These are phyloP conservation scores for Ogataea populi-albae DNA, from an alignment of 805 yeast genomes.

Conservation along the genomic window DNA sequence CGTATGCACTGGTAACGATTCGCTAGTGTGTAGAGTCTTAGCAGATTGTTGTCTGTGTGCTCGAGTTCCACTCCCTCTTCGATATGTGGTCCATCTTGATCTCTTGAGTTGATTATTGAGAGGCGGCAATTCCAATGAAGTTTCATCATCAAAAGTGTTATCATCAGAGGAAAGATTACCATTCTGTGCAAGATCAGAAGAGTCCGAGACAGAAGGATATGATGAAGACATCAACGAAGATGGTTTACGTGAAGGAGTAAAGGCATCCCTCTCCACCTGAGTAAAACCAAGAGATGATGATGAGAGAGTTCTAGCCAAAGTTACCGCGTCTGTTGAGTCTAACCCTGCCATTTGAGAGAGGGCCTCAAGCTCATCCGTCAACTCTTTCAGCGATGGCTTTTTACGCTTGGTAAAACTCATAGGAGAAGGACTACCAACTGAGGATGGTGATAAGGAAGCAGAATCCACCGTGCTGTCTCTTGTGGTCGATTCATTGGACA, in stretches of 20 bases:
- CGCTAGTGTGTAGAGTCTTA: not conserved
- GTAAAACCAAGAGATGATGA: constrained; percentile 63
- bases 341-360: constrained; percentile 75
- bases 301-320: constrained; percentile 77
- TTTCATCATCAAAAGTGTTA: constrained; percentile 10
- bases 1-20: constrained; percentile 10
- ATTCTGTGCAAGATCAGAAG: constrained; percentile 7
- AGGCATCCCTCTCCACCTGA: constrained; percentile 44
- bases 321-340: constrained; percentile 75
- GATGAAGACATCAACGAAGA: constrained; percentile 8
- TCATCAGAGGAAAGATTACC: constrained; percentile 23
- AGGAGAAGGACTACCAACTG: too few species aligned
- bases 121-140: constrained; percentile 18
- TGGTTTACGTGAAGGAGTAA: constrained; percentile 22
- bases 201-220: constrained; percentile 19
- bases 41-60: constrained; percentile 2
- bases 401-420: constrained; percentile 6
- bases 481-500: constrained; percentile 19
- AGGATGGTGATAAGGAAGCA: constrained; percentile 6
- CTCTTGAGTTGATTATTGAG: constrained; percentile 34
- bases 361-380: constrained; percentile 71
- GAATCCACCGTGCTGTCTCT: constrained; percentile 11
- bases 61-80: constrained; percentile 33
- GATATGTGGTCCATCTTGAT: constrained; percentile 50
- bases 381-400: constrained; percentile 65